These are phyloP conservation scores for Obba rivulosa DNA, from an alignment of 768 basidiomycete genomes.

Conservation along the genomic window DNA sequence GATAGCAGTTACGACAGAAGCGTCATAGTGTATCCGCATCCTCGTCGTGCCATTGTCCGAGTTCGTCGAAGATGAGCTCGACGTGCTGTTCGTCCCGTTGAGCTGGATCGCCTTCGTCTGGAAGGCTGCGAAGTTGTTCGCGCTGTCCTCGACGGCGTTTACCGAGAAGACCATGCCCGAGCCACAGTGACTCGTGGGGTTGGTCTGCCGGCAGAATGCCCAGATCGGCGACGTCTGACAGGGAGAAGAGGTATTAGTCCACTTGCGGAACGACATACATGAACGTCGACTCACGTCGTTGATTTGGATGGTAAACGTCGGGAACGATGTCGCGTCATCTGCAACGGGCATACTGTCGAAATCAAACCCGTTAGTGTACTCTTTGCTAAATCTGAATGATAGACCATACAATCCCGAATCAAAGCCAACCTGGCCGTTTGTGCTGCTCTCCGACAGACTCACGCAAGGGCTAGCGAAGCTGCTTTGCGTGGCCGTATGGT, in stretches of 20 bases:
- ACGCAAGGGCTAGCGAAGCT: slow-evolving; percentile 31
- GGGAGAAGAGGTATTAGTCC: background rate
- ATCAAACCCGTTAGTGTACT: background rate
- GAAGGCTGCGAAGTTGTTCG: slow-evolving; percentile 53
- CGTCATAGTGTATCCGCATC: too few relatives aligned
- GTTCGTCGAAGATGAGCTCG: background rate
- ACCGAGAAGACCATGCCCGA: slow-evolving; percentile 56
- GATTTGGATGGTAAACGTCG: slow-evolving; percentile 46
- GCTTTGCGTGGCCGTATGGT: slow-evolving; percentile 34
- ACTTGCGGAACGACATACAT: background rate
- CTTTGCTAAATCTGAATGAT: background rate
- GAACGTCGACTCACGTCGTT: slow-evolving; percentile 38
- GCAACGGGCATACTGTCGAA: slow-evolving; percentile 40
- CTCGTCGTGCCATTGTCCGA: too few relatives aligned
- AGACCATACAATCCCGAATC: slow-evolving; percentile 33
- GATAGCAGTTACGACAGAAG: too few relatives aligned
- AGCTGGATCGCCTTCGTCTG: slow-evolving; percentile 18
- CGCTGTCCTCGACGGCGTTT: slow-evolving; percentile 46
- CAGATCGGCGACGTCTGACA: slow-evolving; percentile 47
- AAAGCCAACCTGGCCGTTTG: slow-evolving; percentile 37
- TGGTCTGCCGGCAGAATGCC: slow-evolving; percentile 50
- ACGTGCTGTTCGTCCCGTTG: slow-evolving; percentile 1
- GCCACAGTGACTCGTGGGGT: slow-evolving; percentile 46
- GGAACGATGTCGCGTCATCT: slow-evolving; percentile 39
- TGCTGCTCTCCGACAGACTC: slow-evolving; percentile 37